These are phyloP conservation scores for Diospyros lotus DNA, from an alignment of 148 eudicot species.

Conservation along the genomic window DNA sequence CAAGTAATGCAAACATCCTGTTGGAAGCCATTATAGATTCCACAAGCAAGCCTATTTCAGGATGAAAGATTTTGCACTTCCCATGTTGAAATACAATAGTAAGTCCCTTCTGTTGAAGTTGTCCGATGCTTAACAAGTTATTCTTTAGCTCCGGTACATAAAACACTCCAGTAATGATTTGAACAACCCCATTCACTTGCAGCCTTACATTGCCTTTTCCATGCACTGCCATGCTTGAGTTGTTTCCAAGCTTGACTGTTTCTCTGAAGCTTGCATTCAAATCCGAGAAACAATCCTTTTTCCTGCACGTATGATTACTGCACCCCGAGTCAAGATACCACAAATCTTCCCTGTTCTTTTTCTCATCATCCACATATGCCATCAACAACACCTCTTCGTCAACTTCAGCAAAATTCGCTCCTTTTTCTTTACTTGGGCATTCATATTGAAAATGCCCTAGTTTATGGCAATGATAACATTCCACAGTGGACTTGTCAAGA, in stretches of 20 bases:
- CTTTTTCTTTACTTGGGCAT: neutral
- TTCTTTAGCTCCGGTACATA: neutral
- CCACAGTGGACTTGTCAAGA: neutral
- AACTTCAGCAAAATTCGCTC: neutral
- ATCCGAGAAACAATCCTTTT: neutral
- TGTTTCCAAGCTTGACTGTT: neutral
- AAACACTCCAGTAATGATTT: neutral
- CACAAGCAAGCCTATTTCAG: neutral
- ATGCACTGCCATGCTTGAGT: neutral
- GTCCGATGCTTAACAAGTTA: neutral
- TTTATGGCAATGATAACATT: neutral
- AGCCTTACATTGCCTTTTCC: neutral
- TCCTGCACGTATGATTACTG: constrained; percentile 7
- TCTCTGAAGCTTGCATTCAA: neutral
- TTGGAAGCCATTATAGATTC: neutral
- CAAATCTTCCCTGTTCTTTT: neutral
- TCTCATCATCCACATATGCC: neutral
- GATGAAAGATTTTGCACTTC: neutral
- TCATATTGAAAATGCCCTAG: constrained; percentile 3
- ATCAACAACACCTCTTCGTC: constrained; percentile 1
- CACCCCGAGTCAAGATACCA: constrained; percentile 8
- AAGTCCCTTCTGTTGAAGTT: neutral
- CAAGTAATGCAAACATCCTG: neutral
- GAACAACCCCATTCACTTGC: neutral
- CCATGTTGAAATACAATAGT: neutral